Percentiles rank a stretch among this genome's conserved stretches.
Evolutionary conservation across 805 yeast species (phyloP).

Genomic region (Candida wancherniae): DNA sequence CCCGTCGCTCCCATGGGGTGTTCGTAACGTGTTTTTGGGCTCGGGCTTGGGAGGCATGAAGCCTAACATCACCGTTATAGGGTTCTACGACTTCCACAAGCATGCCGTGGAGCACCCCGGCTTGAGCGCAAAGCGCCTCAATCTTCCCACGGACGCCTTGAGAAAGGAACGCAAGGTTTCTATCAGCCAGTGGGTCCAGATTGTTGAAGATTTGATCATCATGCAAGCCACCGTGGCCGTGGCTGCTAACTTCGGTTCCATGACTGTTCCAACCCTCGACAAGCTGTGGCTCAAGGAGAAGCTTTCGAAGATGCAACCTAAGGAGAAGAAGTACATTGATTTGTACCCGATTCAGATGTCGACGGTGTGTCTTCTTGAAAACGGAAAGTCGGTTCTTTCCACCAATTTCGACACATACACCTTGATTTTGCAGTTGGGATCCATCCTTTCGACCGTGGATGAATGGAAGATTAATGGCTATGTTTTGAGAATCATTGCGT

Average conservation of each 20-base stretch:
- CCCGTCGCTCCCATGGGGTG: constrained; percentile 90
- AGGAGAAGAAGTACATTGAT: constrained; percentile 61
- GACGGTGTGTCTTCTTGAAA: constrained; percentile 62
- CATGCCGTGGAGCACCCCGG: constrained; percentile 35
- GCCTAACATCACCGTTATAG: constrained; percentile 90
- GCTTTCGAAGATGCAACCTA: constrained; percentile 1
- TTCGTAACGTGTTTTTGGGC: constrained; percentile 83
- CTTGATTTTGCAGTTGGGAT: constrained; percentile 87
- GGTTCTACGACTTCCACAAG: constrained; percentile 68
- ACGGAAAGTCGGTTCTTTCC: constrained; percentile 67
- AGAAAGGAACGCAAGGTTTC: constrained; percentile 65
- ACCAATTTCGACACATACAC: constrained; percentile 97
- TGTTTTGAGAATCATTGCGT: constrained; percentile 73
- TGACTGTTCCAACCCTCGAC: constrained; percentile 54
- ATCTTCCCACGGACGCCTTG: constrained; percentile 74
- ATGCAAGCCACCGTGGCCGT: constrained; percentile 91
- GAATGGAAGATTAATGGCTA: constrained; percentile 78
- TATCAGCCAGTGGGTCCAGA: constrained; percentile 83
- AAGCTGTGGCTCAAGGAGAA: constrained; percentile 14
- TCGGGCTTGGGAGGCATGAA: constrained; percentile 98
- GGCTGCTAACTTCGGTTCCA: constrained; percentile 75
- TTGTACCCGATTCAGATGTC: constrained; percentile 97
- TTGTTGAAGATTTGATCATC: constrained; percentile 82
- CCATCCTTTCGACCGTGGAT: constrained; percentile 87
- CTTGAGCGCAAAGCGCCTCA: constrained; percentile 16